phyloP scores from a whole-genome alignment of 305 asterid species.

The Solanum aculeatissimum region DNA sequence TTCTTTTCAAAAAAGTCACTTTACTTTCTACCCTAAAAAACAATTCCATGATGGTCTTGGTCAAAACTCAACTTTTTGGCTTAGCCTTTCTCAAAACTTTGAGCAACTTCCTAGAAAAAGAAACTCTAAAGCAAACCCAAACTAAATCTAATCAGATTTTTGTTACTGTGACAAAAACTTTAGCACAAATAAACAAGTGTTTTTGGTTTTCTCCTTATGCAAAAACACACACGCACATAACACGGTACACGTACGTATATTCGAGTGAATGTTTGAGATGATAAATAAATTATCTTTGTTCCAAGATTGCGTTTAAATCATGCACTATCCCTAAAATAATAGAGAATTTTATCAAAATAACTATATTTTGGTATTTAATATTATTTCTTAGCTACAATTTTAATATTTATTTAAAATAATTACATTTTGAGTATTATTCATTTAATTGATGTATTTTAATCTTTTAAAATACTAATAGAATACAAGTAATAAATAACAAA shows the following conservation, averaged over 20 bases:
- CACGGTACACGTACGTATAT: neutral
- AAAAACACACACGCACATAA: neutral
- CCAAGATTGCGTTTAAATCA: neutral
- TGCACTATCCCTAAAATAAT: no score
- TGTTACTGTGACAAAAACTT: neutral
- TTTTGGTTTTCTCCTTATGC: neutral
- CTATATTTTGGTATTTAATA: no score
- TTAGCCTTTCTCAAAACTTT: neutral
- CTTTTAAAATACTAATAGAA: no score
- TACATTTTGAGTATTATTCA: no score
- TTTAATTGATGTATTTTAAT: no score
- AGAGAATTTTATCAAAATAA: no score
- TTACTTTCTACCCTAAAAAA: conserved; percentile 1
- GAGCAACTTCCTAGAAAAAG: neutral
- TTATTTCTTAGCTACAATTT: no score
- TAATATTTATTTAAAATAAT: no score
- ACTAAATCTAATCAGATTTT: neutral
- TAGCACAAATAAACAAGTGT: neutral
- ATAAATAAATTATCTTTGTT: neutral
- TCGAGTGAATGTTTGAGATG: neutral
- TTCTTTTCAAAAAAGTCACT: neutral
- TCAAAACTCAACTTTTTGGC: neutral
- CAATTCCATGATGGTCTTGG: neutral
- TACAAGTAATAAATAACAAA: no score
- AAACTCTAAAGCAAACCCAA: neutral